Percentiles rank a stretch among this genome's conserved stretches.
These are phyloP conservation scores for Acanthamoeba lenticulata DNA, from an alignment of 208 protist species.

Conservation along the genomic window DNA sequence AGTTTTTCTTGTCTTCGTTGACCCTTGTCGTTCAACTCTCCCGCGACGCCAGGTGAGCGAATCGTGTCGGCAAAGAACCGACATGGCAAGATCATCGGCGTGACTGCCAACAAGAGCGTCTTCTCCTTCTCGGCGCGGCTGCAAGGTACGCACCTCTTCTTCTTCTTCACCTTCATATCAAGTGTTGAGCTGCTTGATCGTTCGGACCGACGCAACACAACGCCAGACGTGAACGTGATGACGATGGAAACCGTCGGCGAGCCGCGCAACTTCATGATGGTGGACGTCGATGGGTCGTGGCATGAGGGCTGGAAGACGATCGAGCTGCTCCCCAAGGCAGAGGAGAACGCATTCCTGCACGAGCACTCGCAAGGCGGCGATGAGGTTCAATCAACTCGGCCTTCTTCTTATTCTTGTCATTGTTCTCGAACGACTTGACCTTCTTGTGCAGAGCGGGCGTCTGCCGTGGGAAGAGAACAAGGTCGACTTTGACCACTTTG, in stretches of 20 bases:
- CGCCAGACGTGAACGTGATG: background rate
- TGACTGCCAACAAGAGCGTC: conserved; percentile 6
- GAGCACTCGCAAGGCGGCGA: background rate
- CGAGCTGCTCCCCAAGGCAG: background rate
- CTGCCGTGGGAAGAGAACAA: background rate
- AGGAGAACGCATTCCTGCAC: background rate
- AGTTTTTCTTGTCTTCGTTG: too few species aligned
- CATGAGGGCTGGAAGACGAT: conserved; percentile 8
- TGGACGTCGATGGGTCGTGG: background rate
- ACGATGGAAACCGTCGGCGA: background rate
- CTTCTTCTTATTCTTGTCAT: too few species aligned
- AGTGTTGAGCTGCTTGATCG: background rate
- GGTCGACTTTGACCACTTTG: background rate
- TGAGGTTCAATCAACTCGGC: too few species aligned
- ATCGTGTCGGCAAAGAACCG: background rate
- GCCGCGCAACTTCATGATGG: conserved; percentile 42
- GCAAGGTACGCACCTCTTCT: background rate
- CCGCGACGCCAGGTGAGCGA: background rate
- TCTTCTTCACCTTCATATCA: background rate
- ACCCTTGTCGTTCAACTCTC: too few species aligned
- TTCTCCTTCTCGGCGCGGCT: background rate
- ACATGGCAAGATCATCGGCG: background rate
- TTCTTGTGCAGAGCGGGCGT: background rate
- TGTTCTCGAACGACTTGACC: too few species aligned
- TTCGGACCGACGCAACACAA: background rate